Percentiles rank a stretch among this genome's conserved stretches.
Conservation (phyloP, 495 filamentous ascomycete genomes). For the Penicillium maclennaniae region DNA sequence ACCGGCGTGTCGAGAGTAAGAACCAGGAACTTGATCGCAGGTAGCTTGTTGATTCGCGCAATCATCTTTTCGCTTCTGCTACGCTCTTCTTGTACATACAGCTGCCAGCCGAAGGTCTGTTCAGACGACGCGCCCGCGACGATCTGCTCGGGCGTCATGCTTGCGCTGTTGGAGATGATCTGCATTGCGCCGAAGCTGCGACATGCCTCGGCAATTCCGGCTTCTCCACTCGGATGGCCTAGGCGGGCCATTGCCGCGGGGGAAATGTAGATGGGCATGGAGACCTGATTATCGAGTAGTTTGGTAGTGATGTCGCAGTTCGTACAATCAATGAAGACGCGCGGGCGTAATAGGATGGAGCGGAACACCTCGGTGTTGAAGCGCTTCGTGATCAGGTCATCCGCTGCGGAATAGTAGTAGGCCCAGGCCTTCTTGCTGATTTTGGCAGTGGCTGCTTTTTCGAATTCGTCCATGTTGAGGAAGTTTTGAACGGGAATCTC, state of each 20-base stretch:
- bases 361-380: constrained; percentile 76
- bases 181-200: constrained; percentile 71
- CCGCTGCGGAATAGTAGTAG: constrained; percentile 85
- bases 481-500: constrained; percentile 55
- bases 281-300: constrained; percentile 62
- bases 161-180: constrained; percentile 82
- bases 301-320: constrained; percentile 63
- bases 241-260: constrained; percentile 90
- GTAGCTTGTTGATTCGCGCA: constrained; percentile 63
- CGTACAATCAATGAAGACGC: constrained; percentile 80
- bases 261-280: constrained; percentile 74
- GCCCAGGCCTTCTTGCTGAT: constrained; percentile 81
- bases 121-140: constrained; percentile 58
- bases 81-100: constrained; percentile 81
- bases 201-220: constrained; percentile 80
- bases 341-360: constrained; percentile 75
- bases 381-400: constrained; percentile 73
- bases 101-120: constrained; percentile 85
- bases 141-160: constrained; percentile 82
- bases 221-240: constrained; percentile 80
- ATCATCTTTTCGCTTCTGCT: constrained; percentile 78
- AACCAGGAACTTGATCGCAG: constrained; percentile 69
- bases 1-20: constrained; percentile 86
- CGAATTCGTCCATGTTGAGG: constrained; percentile 71
- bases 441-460: constrained; percentile 62